These are phyloP conservation scores for Beauveria varroae DNA, from an alignment of 2,329 filamentous ascomycete species.

Conservation along the genomic window DNA sequence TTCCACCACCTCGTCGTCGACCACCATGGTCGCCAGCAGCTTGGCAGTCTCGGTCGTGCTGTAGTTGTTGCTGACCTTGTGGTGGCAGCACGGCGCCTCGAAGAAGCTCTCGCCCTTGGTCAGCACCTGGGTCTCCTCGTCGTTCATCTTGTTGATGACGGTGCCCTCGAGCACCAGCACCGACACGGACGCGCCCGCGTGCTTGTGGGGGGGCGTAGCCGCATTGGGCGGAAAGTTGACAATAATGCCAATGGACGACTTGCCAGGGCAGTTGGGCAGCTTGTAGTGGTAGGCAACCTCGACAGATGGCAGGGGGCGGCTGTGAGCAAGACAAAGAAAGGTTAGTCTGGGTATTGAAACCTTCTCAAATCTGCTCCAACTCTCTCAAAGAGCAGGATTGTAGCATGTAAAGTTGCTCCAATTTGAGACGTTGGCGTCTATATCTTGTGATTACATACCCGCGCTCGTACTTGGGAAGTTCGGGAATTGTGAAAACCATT, in stretches of 20 bases:
- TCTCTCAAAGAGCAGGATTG: neutral
- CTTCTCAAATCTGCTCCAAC: neutral
- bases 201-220: slow-evolving; percentile 17
- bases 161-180: slow-evolving; percentile 15
- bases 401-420: too few species aligned
- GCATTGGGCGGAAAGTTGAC: slow-evolving; percentile 17
- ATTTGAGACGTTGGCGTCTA: neutral
- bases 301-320: slow-evolving; percentile 6
- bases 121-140: slow-evolving; percentile 15
- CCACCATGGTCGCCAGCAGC: slow-evolving; percentile 15
- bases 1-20: slow-evolving; percentile 15
- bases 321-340: neutral
- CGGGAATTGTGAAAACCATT: slow-evolving; percentile 8
- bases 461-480: slow-evolving; percentile 9
- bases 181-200: slow-evolving; percentile 16
- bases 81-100: slow-evolving; percentile 19
- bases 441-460: neutral
- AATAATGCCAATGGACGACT: slow-evolving; percentile 16
- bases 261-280: slow-evolving; percentile 16
- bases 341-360: neutral
- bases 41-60: slow-evolving; percentile 12
- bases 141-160: slow-evolving; percentile 20
- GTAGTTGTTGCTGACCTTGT: slow-evolving; percentile 17
- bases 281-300: slow-evolving; percentile 15
- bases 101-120: slow-evolving; percentile 16